A percentile compares a stretch with the other conserved stretches of the same genome.
phyloP scores from a whole-genome alignment of 2,329 filamentous ascomycete species.

The Botrytis elliptica region DNA sequence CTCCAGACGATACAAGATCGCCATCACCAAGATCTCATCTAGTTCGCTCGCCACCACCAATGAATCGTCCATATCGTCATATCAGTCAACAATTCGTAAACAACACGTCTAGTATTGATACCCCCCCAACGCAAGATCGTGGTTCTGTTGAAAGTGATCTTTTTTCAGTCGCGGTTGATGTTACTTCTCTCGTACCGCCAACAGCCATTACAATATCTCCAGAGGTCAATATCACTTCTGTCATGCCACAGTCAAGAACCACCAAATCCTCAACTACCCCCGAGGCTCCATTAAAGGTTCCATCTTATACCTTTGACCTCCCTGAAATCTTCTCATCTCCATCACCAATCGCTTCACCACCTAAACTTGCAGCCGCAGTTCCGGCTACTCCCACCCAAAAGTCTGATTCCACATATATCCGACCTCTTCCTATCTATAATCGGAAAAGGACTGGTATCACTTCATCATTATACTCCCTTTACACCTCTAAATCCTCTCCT shows the following conservation, averaged over 20 bases:
- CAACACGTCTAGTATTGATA: background rate
- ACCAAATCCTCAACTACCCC: too few species aligned
- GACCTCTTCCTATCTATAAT: background rate
- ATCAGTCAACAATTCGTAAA: background rate
- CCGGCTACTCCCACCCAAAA: background rate
- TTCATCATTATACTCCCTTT: background rate
- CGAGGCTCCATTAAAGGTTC: background rate
- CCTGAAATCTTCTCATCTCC: slow-evolving; percentile 5
- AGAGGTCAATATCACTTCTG: background rate
- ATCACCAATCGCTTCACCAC: background rate
- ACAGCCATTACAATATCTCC: background rate
- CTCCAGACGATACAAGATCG: background rate
- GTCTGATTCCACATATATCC: background rate
- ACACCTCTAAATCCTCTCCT: background rate
- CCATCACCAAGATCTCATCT: background rate
- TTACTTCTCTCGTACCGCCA: background rate
- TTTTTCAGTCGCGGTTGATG: background rate
- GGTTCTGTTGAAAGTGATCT: background rate
- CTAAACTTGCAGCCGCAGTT: background rate
- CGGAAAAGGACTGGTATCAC: background rate
- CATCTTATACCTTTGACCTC: background rate
- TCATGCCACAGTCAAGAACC: background rate
- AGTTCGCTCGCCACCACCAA: background rate
- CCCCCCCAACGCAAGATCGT: background rate
- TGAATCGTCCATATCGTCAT: slow-evolving; percentile 18